Percentiles rank a stretch among this genome's conserved stretches.
phyloP scores from a whole-genome alignment of 495 filamentous ascomycete genomes.

The Daldinia loculata region DNA sequence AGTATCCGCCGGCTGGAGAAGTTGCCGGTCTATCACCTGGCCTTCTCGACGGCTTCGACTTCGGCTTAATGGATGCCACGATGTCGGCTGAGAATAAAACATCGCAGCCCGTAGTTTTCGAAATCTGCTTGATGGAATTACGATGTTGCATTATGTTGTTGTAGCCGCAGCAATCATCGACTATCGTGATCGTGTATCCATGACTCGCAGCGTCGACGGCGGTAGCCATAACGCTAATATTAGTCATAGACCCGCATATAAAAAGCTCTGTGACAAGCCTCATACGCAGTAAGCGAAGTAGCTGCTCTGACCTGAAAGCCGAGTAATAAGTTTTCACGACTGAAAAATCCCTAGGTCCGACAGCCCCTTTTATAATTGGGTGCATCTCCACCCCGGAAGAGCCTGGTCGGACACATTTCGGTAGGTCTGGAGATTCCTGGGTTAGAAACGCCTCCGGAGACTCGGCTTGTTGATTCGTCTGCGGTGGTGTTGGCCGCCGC shows the following conservation, averaged over 20 bases:
- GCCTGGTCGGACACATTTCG: slow-evolving; percentile 67
- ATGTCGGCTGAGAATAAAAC: slow-evolving; percentile 67
- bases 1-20: slow-evolving; percentile 69
- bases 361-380: slow-evolving; percentile 62
- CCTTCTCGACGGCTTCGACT: slow-evolving; percentile 30
- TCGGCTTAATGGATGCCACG: slow-evolving; percentile 52
- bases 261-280: slow-evolving; percentile 91
- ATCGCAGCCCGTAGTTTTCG: slow-evolving; percentile 76
- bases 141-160: slow-evolving; percentile 75
- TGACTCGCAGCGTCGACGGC: slow-evolving; percentile 89
- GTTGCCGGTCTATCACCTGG: slow-evolving; percentile 28
- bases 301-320: slow-evolving; percentile 76
- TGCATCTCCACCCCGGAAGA: slow-evolving; percentile 75
- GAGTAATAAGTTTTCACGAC: slow-evolving; percentile 88
- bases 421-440: slow-evolving; percentile 48
- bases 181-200: slow-evolving; percentile 82
- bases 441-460: slow-evolving; percentile 55
- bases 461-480: slow-evolving; percentile 12
- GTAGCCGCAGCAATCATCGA: slow-evolving; percentile 92
- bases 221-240: slow-evolving; percentile 90
- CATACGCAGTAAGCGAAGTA: slow-evolving; percentile 75
- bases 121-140: slow-evolving; percentile 78
- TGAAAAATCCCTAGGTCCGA: slow-evolving; percentile 70
- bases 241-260: slow-evolving; percentile 88
- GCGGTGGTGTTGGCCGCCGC: slow-evolving; percentile 33